These are phyloP conservation scores for Phaeotremella fagi DNA, from an alignment of 768 basidiomycete species.

Conservation along the genomic window DNA sequence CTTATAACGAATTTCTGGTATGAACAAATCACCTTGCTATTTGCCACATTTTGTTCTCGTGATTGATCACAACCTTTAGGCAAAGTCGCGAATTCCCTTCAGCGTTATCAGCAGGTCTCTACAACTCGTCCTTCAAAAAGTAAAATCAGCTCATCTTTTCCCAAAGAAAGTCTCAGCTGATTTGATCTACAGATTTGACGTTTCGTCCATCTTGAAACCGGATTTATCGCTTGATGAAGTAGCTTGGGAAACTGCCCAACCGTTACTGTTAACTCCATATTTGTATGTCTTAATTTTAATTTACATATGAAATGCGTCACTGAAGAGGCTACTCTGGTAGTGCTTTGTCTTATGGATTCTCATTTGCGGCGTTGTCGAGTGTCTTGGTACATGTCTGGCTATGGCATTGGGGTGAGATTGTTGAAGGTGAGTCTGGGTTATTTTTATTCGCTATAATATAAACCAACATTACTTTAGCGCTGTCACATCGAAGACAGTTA, in stretches of 20 bases:
- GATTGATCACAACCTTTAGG: conserved; percentile 18
- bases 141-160: conserved; percentile 3
- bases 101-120: conserved; percentile 42
- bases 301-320: background rate
- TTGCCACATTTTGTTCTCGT: background rate
- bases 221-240: conserved; percentile 46
- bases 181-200: conserved; percentile 42
- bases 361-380: conserved; percentile 46
- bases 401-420: conserved; percentile 46
- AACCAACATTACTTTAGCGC: conserved; percentile 15
- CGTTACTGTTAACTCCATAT: conserved; percentile 47
- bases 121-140: conserved; percentile 42
- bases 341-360: conserved; percentile 44
- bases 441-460: background rate
- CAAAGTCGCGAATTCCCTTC: conserved; percentile 43
- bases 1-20: conserved; percentile 44
- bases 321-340: conserved; percentile 10
- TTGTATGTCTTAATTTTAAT: conserved; percentile 32
- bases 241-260: conserved; percentile 43
- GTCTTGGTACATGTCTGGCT: conserved; percentile 47
- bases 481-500: conserved; percentile 27
- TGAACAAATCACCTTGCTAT: background rate
- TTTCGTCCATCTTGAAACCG: conserved; percentile 42
- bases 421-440: conserved; percentile 24
- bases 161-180: background rate